Evolutionary conservation across 2,329 filamentous ascomycete species (phyloP), one percentile per base, ranked within the genome.

Genomic region (Sporothrix protearum): DNA sequence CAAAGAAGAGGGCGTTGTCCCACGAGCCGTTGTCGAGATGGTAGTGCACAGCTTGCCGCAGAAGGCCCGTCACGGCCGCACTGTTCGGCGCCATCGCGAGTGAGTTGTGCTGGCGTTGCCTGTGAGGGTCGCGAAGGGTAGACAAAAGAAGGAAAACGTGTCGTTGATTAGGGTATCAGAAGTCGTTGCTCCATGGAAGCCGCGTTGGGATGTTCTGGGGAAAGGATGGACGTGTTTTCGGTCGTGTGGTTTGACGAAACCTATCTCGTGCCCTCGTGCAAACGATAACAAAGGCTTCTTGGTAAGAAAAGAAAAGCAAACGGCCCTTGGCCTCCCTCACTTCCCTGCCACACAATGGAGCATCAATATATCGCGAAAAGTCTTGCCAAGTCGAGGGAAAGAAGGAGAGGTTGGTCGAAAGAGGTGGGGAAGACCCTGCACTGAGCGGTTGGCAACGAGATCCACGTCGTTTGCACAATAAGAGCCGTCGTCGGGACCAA

Each of bases 1-100:
- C 92, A 73, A 97, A 93, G 82, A 99, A 99, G 55, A 97, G 89
- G 71, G 96, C 96, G 79, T 97, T 98, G 71, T 94, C 90, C 78
- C 92, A 86, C 49, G 94, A 89, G 78, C 94, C 91, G 79, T 97
- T 97, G 84, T 99, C 96, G 80, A 99, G 89, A 76, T 91, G 88
- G 78, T 91, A 90, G 77, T 89, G 82, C 71, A 91, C 83, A 72
- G 86, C 81, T 79, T 90, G 88, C 77, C 86, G 85, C 72, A 91
- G 77, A 73, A 88, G 82, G 77, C 82, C 81, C 67, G 83, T 83
- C 57, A 87, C 82, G 74, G 83, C 82, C 68, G 82, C 81, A 75
- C 80, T 83, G 71, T 83, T 84, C 49, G 86, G 86, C 72, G 85
- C 85, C 87, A 89, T 88, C 72, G 71, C 80, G 74, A 68, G 70